These are phyloP conservation scores for Diospyros lotus DNA, from an alignment of 148 eudicot species.

Conservation along the genomic window DNA sequence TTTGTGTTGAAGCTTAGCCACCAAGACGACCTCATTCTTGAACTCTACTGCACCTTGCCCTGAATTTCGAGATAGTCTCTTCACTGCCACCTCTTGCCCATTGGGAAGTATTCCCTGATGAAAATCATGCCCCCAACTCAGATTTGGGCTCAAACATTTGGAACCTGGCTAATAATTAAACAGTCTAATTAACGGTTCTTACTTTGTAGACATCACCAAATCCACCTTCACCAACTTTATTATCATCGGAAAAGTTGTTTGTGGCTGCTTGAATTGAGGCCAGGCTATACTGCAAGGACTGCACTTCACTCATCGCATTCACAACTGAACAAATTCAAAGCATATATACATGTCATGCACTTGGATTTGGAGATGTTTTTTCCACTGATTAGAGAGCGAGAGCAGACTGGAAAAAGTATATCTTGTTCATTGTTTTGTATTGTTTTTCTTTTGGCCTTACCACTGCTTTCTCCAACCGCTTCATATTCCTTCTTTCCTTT, in stretches of 20 bases:
- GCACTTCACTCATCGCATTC: neutral
- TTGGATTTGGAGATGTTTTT: no score
- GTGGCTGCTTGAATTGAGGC: constrained; percentile 7
- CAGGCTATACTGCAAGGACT: constrained; percentile 10
- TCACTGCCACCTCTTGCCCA: constrained; percentile 49
- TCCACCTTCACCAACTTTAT: constrained; percentile 18
- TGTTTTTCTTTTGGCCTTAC: neutral
- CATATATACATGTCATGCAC: no score
- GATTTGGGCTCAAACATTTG: neutral
- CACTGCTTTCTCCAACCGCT: neutral
- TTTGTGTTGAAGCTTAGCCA: constrained; percentile 50
- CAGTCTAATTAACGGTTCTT: neutral
- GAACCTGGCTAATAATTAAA: neutral
- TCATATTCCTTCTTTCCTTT: neutral
- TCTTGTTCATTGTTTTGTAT: no score
- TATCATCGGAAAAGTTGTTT: constrained; percentile 10
- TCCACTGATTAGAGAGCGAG: neutral
- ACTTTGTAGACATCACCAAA: constrained; percentile 20
- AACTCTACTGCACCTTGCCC: constrained; percentile 43
- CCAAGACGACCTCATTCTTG: constrained; percentile 37
- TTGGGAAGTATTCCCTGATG: constrained; percentile 33
- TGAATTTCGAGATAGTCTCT: constrained; percentile 36
- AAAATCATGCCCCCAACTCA: neutral
- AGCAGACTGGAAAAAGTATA: neutral
- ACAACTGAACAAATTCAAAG: neutral